Evolutionary conservation across 1,284 basidiomycete species (phyloP).

Genomic region (Marasmius tenuissimus): DNA sequence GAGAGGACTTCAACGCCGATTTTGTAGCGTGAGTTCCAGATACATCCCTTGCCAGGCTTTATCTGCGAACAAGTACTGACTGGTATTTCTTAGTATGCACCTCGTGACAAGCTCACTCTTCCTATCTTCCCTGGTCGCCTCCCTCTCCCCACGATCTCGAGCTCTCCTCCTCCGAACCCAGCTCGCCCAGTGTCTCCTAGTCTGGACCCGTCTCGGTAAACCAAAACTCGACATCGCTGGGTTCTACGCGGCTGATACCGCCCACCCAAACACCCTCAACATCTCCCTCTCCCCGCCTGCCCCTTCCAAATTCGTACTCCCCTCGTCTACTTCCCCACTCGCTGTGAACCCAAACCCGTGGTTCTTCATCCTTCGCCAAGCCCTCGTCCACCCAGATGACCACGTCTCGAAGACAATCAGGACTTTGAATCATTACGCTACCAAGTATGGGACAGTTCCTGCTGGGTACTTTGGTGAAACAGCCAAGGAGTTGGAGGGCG

Average conservation of each 20-base stretch:
- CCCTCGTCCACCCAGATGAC: conserved; percentile 53
- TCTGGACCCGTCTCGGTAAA: conserved; percentile 42
- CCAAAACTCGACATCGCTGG: conserved; percentile 37
- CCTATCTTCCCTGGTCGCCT: conserved; percentile 39
- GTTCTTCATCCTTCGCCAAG: conserved; percentile 46
- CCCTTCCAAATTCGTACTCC: background rate
- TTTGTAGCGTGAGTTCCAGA: conserved; percentile 44
- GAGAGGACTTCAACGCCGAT: conserved; percentile 39
- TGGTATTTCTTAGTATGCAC: conserved; percentile 42
- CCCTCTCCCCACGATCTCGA: conserved; percentile 36
- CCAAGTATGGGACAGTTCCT: conserved; percentile 37
- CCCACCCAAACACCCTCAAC: conserved; percentile 31
- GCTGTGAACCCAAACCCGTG: conserved; percentile 32
- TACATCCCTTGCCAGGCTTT: background rate
- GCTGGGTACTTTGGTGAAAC: background rate
- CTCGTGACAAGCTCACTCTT: conserved; percentile 55
- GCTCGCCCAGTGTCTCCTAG: conserved; percentile 35
- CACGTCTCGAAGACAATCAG: conserved; percentile 60
- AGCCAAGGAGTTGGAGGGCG: background rate
- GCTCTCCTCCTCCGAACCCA: conserved; percentile 44
- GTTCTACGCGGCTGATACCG: conserved; percentile 35
- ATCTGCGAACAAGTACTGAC: background rate
- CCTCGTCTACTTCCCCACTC: conserved; percentile 34
- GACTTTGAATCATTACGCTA: conserved; percentile 49
- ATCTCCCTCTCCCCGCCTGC: background rate